Evolutionary conservation across 2,329 filamentous ascomycete genomes (phyloP), one percentile per base, ranked within the genome.

Genomic region (Pseudocercospora fijiensis): DNA sequence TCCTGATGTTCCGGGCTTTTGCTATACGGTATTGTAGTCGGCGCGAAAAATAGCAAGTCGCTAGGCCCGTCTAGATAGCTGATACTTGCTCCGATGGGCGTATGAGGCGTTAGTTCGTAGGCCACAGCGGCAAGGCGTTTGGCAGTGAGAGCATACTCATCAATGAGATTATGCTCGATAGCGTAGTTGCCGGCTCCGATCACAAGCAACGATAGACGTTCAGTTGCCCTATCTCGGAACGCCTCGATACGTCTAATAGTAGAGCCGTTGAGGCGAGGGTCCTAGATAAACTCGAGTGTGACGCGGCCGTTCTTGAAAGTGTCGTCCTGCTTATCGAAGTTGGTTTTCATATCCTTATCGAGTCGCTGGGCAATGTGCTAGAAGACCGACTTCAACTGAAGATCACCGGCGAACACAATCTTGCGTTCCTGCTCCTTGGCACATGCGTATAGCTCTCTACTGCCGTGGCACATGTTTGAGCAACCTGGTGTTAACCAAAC

Each of bases 391-490:
- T 86, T 82, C 7, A 83, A 81, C 0, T 82, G 84, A 1, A 84
- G 84, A 72, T 89, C 87, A 41, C 87, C 87, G 26, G 83, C 79
- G 67, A 89, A 86, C 16, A 87, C 78, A n/a, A 88, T 70, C 57
- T 80, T 80, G 7, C 81, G 81, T 13, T 78, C 76, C 1, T 76
- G 24, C 4, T 33, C 18, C 24, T 58, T 75, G 22, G 87, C 78
- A 70, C 87, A 90, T 52, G 76, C 74, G 18, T 77, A 74, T 45
- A 88, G 79, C 41, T 86, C 83, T n/a, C 79, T 72, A 5, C 74
- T 71, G 8, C 80, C 78, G 74, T 88, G 88, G 59, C 82, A 76
- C 64, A 84, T 82, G 70, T 88, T 78, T 64, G 84, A 82, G 74
- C 87, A 89, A 26, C 84, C 84, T 22, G 80, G 79, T 4, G 86